A percentile compares a stretch with the other conserved stretches of the same genome.
phyloP scores from a whole-genome alignment of 140 eudicot species.

The Stevia rebaudiana region DNA sequence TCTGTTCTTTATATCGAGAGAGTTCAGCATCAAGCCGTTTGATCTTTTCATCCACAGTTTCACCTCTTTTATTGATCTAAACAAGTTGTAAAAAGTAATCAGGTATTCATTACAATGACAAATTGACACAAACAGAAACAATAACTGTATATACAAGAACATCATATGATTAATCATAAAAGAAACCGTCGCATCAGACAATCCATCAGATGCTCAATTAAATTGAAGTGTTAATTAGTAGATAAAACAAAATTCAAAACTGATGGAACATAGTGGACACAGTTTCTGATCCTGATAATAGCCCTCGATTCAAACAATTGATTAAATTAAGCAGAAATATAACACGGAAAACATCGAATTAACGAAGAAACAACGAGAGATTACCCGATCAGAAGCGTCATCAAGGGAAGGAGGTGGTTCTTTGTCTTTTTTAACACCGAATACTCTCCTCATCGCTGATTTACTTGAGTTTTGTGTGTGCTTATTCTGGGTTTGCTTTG shows the following conservation, averaged over 20 bases:
- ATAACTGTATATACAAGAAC: background rate
- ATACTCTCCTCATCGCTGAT: constrained; percentile 70
- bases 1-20: constrained; percentile 80
- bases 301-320: background rate
- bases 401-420: constrained; percentile 80
- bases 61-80: constrained; percentile 88
- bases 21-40: constrained; percentile 85
- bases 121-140: background rate
- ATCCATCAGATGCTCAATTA: too few relatives aligned
- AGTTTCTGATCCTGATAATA: background rate
- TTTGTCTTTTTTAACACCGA: constrained; percentile 76
- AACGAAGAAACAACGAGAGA: background rate
- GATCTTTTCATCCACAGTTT: constrained; percentile 79
- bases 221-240: background rate
- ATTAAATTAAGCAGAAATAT: background rate
- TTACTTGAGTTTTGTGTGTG: background rate
- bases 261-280: background rate
- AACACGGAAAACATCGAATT: background rate
- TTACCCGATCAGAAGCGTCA: constrained; percentile 88
- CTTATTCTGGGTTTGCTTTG: constrained; percentile 32
- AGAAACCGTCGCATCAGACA: too few relatives aligned
- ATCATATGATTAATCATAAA: too few relatives aligned
- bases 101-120: background rate
- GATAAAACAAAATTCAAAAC: constrained; percentile 3
- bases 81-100: background rate